Evolutionary conservation across 2,329 filamentous ascomycete species (phyloP).

Genomic region (Aspergillus nomiae): DNA sequence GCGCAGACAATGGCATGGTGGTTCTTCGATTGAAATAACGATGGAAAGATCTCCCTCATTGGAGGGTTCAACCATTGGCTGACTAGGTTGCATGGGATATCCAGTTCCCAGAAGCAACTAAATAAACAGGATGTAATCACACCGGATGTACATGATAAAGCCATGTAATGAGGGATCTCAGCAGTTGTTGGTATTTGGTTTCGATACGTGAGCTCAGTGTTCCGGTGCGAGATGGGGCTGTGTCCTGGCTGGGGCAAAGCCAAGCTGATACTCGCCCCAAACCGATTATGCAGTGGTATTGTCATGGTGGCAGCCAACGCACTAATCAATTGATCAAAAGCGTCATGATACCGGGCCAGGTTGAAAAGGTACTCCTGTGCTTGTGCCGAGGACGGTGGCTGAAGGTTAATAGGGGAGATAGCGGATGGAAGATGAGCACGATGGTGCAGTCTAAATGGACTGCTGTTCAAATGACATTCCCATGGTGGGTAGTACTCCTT

Average conservation of each 20-base stretch:
- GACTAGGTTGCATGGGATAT: not conserved
- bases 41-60: not conserved
- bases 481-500: not conserved
- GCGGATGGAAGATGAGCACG: not conserved
- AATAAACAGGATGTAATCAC: not conserved
- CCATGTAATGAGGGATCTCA: not conserved
- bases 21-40: not conserved
- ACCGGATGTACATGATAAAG: not conserved
- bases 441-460: not conserved
- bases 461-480: not conserved
- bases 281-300: not conserved
- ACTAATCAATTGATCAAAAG: not conserved
- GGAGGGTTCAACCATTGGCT: not conserved
- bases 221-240: not conserved
- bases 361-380: not conserved
- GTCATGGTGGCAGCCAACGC: not conserved
- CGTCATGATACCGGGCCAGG: not conserved
- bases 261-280: not conserved
- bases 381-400: not conserved
- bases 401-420: too few species aligned
- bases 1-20: not conserved
- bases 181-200: not conserved
- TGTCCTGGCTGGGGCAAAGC: not conserved
- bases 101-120: not conserved
- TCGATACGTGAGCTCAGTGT: not conserved